Evolutionary conservation across 2,329 filamentous ascomycete species (phyloP).

Genomic region (Thermoascus crustaceus): DNA sequence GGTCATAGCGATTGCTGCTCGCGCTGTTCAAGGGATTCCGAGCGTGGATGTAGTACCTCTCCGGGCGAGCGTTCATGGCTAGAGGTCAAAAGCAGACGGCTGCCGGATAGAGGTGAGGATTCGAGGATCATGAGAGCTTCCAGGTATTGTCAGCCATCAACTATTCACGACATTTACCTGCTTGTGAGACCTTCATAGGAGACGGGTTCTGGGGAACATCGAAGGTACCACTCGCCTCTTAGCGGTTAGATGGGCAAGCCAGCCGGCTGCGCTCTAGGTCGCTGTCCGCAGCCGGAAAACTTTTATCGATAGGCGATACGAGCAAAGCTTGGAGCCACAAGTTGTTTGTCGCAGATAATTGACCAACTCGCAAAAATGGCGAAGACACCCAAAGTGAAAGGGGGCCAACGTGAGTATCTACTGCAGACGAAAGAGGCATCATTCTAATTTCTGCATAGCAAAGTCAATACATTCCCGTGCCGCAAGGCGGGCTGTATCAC

Average conservation of each 20-base stretch:
- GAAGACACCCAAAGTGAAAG: constrained; percentile 25
- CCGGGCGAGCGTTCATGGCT: constrained; percentile 31
- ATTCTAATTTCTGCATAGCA: constrained; percentile 28
- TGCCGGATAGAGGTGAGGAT: constrained; percentile 15
- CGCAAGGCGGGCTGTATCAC: constrained; percentile 49
- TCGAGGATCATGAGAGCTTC: constrained; percentile 12
- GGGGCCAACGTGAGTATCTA: constrained; percentile 17
- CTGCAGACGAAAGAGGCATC: neutral
- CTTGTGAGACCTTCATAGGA: constrained; percentile 2
- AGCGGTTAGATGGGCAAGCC: constrained; percentile 7
- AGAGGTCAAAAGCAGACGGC: constrained; percentile 10
- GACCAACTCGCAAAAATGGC: constrained; percentile 23
- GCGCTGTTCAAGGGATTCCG: constrained; percentile 19
- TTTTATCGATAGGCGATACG: constrained; percentile 28
- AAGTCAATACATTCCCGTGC: constrained; percentile 50
- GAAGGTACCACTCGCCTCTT: constrained; percentile 2
- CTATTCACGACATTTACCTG: neutral
- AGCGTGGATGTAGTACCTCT: constrained; percentile 22
- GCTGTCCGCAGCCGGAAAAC: constrained; percentile 20
- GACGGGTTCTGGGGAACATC: neutral
- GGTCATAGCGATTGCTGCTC: constrained; percentile 26
- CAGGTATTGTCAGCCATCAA: neutral
- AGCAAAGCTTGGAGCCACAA: neutral
- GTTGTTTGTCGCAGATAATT: neutral
- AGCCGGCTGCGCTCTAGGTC: constrained; percentile 20